Conservation (phyloP, 1,139 yeast species). For the Pichia sp. region DNA sequence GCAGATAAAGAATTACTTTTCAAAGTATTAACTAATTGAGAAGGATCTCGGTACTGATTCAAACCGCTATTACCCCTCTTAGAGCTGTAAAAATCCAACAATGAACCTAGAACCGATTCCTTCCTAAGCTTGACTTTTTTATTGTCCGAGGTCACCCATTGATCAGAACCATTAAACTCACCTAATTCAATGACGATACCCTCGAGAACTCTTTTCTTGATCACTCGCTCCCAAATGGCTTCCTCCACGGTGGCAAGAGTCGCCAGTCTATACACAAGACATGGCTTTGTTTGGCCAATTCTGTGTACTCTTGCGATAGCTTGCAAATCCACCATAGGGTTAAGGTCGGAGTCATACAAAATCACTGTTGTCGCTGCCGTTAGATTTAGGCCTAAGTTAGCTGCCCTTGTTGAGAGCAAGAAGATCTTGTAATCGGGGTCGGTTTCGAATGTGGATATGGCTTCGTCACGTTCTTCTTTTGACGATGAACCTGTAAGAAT, state of each 20-base stretch:
- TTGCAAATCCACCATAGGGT: conserved; percentile 93
- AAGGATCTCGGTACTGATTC: conserved; percentile 10
- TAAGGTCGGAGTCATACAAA: conserved; percentile 92
- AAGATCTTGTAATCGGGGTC: conserved; percentile 41
- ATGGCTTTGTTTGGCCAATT: conserved; percentile 85
- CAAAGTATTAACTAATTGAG: neutral
- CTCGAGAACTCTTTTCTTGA: conserved; percentile 74
- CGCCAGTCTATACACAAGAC: conserved; percentile 72
- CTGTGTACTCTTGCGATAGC: conserved; percentile 96
- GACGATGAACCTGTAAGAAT: conserved; percentile 74
- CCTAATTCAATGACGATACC: conserved; percentile 83
- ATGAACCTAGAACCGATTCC: conserved; percentile 11
- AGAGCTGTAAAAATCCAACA: conserved; percentile 15
- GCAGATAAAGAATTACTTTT: conserved; percentile 10
- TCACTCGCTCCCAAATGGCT: conserved; percentile 69
- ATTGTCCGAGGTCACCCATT: conserved; percentile 24
- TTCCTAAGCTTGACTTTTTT: conserved; percentile 12
- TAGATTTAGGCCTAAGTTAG: conserved; percentile 88
- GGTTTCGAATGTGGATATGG: conserved; percentile 52
- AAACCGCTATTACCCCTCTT: conserved; percentile 6
- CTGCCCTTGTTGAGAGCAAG: conserved; percentile 84
- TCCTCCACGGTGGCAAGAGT: conserved; percentile 81
- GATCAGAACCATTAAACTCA: conserved; percentile 50
- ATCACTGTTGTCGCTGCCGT: conserved; percentile 87
- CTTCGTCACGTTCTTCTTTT: conserved; percentile 61